A percentile compares a stretch with the other conserved stretches of the same genome.
These are phyloP conservation scores for Volvariella volvacea DNA, from an alignment of 1,284 basidiomycete genomes.

Conservation along the genomic window DNA sequence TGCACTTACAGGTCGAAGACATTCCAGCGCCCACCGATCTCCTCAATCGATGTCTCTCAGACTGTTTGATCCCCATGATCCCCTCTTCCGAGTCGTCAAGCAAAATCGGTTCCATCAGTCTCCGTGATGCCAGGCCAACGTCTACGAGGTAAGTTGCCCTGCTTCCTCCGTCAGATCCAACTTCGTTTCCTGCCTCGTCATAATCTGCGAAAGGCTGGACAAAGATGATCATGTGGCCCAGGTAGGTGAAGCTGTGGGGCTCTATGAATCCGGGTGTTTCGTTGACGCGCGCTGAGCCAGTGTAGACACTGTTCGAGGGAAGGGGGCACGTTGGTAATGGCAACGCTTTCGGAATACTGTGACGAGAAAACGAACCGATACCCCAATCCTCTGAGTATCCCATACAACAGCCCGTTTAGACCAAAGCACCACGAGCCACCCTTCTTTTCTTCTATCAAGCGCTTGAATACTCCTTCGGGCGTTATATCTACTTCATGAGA, in stretches of 20 bases:
- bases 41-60: constrained; percentile 23
- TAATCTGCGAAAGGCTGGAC: constrained; percentile 26
- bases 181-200: neutral
- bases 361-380: constrained; percentile 22
- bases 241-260: too few relatives aligned
- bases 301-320: neutral
- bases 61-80: constrained; percentile 18
- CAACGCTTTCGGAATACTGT: too few relatives aligned
- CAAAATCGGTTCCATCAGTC: constrained; percentile 26
- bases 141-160: constrained; percentile 31
- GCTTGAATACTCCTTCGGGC: constrained; percentile 20
- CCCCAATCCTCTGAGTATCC: constrained; percentile 29
- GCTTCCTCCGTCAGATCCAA: constrained; percentile 6
- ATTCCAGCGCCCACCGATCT: constrained; percentile 1
- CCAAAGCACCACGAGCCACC: constrained; percentile 32
- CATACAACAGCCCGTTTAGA: constrained; percentile 25
- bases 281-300: constrained; percentile 3
- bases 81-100: constrained; percentile 20
- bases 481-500: constrained; percentile 25
- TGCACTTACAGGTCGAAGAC: too few relatives aligned
- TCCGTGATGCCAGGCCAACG: constrained; percentile 26
- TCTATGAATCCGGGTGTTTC: constrained; percentile 6
- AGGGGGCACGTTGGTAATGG: too few relatives aligned
- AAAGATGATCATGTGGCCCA: constrained; percentile 27
- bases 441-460: constrained; percentile 20